phyloP scores from a whole-genome alignment of 2,329 filamentous ascomycete species.

The Tolypocladium paradoxum region DNA sequence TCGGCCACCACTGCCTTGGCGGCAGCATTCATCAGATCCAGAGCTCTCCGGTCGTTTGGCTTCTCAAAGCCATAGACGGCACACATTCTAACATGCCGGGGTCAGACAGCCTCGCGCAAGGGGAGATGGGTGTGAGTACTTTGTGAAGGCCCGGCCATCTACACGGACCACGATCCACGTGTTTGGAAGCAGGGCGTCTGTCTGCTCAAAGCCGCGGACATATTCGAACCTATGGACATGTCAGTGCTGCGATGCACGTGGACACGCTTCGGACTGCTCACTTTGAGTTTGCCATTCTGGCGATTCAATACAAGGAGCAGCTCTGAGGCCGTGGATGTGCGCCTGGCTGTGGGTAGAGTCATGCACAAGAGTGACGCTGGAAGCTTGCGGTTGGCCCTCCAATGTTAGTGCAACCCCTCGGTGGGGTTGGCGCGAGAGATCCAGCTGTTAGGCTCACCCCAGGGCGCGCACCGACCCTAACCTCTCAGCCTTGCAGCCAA shows the following conservation, averaged over 20 bases:
- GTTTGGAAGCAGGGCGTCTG: conserved; percentile 70
- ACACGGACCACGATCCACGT: conserved; percentile 94
- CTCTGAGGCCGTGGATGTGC: neutral
- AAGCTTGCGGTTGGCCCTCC: neutral
- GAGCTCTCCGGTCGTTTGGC: conserved; percentile 78
- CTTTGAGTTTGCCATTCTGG: conserved; percentile 46
- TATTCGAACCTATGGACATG: conserved; percentile 67
- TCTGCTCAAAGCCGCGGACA: conserved; percentile 78
- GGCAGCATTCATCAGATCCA: conserved; percentile 90
- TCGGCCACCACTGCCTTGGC: conserved; percentile 78
- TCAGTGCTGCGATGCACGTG: neutral
- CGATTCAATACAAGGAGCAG: neutral
- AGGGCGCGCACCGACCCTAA: neutral
- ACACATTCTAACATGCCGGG: conserved; percentile 50
- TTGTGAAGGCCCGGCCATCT: conserved; percentile 90
- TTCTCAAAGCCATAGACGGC: conserved; percentile 78
- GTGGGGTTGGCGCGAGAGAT: neutral
- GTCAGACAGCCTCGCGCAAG: neutral
- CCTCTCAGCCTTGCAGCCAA: conserved; percentile 22
- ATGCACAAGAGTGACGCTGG: neutral
- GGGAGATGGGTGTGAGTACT: conserved; percentile 40
- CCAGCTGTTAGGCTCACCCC: neutral
- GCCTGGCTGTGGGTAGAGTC: neutral
- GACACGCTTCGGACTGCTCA: conserved; percentile 13
- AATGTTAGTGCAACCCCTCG: neutral